Conservation (phyloP, 225 moss, liverwort and hornwort species). For the Anthoceros angustus region DNA sequence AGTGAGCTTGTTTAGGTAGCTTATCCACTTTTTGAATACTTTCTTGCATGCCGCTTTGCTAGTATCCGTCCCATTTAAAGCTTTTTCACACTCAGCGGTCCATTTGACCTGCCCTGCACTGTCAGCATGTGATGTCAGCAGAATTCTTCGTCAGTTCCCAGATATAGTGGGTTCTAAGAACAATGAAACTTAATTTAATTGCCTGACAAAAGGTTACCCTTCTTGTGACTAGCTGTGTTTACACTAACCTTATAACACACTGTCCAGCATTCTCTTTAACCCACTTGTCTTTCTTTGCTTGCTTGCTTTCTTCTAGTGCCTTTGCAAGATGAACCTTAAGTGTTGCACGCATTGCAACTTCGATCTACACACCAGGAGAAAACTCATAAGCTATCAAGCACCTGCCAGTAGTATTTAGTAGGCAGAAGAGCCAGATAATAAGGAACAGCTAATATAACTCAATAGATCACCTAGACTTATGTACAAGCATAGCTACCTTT, state of each 20-base stretch:
- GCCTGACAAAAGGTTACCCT: too few relatives aligned
- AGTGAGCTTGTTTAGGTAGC: constrained; percentile 57
- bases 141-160: too few relatives aligned
- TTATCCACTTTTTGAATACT: constrained; percentile 66
- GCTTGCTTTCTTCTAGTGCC: constrained; percentile 56
- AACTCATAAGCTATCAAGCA: neutral
- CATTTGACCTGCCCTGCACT: constrained; percentile 77
- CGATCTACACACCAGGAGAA: constrained; percentile 26
- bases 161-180: too few relatives aligned
- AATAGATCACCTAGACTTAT: too few relatives aligned
- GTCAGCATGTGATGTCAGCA: neutral
- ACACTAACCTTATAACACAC: constrained; percentile 45
- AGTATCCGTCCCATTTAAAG: constrained; percentile 37
- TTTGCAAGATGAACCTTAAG: constrained; percentile 48
- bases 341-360: constrained; percentile 62
- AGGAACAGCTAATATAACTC: too few relatives aligned
- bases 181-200: too few relatives aligned
- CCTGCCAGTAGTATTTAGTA: neutral
- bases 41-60: constrained; percentile 60
- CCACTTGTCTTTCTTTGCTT: constrained; percentile 71
- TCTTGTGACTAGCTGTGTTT: neutral
- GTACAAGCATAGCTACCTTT: constrained; percentile 21
- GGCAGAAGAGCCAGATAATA: neutral
- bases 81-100: constrained; percentile 57
- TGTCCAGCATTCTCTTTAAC: constrained; percentile 69